A percentile compares a stretch with the other conserved stretches of the same genome.
phyloP scores from a whole-genome alignment of 2,329 filamentous ascomycete genomes.

The Penicillium decumbens region DNA sequence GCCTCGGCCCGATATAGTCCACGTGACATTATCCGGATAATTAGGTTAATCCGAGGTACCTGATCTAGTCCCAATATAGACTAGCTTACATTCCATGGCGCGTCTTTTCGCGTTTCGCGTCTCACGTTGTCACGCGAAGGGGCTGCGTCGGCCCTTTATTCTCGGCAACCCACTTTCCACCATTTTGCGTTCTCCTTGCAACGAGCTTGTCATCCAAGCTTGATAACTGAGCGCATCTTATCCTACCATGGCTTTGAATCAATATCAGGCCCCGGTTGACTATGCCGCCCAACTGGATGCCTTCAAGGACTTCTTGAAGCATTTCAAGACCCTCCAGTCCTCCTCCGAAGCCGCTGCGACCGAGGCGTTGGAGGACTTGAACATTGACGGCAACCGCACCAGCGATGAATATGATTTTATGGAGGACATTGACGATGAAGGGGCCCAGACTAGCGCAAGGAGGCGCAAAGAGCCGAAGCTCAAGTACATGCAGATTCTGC shows the following conservation, averaged over 20 bases:
- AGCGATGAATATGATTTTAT: slow-evolving; percentile 92
- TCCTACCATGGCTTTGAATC: slow-evolving; percentile 72
- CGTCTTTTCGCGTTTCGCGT: slow-evolving; percentile 15
- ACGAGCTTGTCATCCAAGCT: slow-evolving; percentile 13
- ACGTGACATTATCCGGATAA: slow-evolving; percentile 12
- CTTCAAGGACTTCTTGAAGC: slow-evolving; percentile 80
- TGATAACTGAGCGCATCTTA: slow-evolving; percentile 19
- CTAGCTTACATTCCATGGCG: slow-evolving; percentile 11
- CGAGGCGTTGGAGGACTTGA: slow-evolving; percentile 76
- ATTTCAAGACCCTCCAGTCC: slow-evolving; percentile 74
- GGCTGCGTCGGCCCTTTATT: slow-evolving; percentile 11
- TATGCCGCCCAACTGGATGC: slow-evolving; percentile 76
- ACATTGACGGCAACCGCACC: slow-evolving; percentile 78
- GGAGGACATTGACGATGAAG: slow-evolving; percentile 66
- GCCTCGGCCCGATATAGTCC: not conserved
- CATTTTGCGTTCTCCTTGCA: slow-evolving; percentile 16
- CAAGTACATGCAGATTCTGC: slow-evolving; percentile 86
- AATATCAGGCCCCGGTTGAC: slow-evolving; percentile 72
- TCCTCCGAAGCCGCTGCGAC: slow-evolving; percentile 63
- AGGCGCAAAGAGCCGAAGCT: slow-evolving; percentile 57
- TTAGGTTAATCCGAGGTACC: slow-evolving; percentile 1
- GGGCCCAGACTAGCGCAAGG: slow-evolving; percentile 44
- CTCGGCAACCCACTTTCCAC: slow-evolving; percentile 18
- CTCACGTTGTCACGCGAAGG: slow-evolving; percentile 7
- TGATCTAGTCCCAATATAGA: not conserved